Percentiles rank a stretch among this genome's conserved stretches.
Evolutionary conservation across 345 rosid genomes (phyloP).

Genomic region (Theobroma cacao): DNA sequence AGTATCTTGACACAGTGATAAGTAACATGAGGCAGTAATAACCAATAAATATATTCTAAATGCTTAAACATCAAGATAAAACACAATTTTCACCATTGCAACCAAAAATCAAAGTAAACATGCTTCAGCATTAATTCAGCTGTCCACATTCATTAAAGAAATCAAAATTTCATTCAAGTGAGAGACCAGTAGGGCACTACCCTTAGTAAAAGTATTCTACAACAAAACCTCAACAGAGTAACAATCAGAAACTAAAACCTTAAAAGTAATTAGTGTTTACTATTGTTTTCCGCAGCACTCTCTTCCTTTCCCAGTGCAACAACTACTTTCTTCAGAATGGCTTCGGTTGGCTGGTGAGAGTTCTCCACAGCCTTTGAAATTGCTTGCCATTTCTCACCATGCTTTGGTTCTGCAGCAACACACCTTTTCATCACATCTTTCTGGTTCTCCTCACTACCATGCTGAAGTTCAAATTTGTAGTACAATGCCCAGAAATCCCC

Average conservation of each 20-base stretch:
- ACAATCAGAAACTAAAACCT: constrained; percentile 2
- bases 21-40: background rate
- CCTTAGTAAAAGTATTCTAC: background rate
- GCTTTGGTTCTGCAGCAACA: constrained; percentile 75
- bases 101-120: background rate
- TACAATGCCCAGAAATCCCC: constrained; percentile 92
- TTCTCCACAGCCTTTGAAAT: constrained; percentile 86
- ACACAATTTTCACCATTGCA: background rate
- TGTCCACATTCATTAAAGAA: background rate
- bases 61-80: background rate
- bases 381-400: constrained; percentile 88
- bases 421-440: constrained; percentile 77
- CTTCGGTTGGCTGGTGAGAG: constrained; percentile 80
- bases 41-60: background rate
- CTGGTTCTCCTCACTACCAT: constrained; percentile 74
- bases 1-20: background rate
- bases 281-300: constrained; percentile 53
- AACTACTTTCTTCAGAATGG: constrained; percentile 72
- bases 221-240: background rate
- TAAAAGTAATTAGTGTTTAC: constrained; percentile 27
- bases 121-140: background rate
- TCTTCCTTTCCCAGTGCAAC: constrained; percentile 77
- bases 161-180: background rate
- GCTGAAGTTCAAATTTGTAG: constrained; percentile 88
- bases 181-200: background rate